These are phyloP conservation scores for Neostapfia colusana DNA, from an alignment of 176 grass and related monocot species.

Conservation along the genomic window DNA sequence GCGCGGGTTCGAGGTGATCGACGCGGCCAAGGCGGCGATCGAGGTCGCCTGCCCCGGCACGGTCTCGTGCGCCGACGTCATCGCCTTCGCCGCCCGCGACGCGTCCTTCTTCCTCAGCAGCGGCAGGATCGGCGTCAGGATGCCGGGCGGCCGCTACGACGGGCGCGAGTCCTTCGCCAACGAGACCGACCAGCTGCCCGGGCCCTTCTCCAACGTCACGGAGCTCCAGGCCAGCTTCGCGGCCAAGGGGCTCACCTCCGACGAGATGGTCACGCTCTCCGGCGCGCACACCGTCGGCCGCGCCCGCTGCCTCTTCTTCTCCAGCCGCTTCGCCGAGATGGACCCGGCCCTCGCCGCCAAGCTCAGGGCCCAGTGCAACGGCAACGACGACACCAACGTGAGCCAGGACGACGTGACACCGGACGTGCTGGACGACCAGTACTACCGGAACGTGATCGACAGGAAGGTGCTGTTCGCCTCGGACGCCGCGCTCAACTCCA, in stretches of 20 bases:
- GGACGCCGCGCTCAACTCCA: conserved; percentile 13
- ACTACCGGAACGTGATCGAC: conserved; percentile 13
- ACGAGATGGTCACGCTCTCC: conserved; percentile 49
- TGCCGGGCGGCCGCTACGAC: conserved; percentile 43
- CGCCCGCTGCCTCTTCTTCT: conserved; percentile 34
- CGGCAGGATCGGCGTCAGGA: background rate
- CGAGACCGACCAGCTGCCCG: conserved; percentile 12
- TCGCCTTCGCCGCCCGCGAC: conserved; percentile 55
- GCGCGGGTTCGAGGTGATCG: conserved; percentile 44
- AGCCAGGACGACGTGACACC: background rate
- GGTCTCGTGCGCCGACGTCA: conserved; percentile 47
- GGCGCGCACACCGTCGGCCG: conserved; percentile 43
- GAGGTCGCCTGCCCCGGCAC: background rate
- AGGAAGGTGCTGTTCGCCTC: background rate
- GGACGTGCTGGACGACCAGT: background rate
- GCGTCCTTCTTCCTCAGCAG: conserved; percentile 30
- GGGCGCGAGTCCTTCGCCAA: conserved; percentile 22
- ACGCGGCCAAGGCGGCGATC: conserved; percentile 31
- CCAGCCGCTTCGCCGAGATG: background rate
- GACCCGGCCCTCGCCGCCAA: background rate
- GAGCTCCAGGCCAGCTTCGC: conserved; percentile 23
- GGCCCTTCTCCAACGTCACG: background rate
- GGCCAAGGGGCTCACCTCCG: conserved; percentile 16
- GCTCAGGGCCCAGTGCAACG: background rate
- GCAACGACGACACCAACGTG: background rate